Conservation (phyloP, 257 asterid species). For the Rhazya stricta region DNA sequence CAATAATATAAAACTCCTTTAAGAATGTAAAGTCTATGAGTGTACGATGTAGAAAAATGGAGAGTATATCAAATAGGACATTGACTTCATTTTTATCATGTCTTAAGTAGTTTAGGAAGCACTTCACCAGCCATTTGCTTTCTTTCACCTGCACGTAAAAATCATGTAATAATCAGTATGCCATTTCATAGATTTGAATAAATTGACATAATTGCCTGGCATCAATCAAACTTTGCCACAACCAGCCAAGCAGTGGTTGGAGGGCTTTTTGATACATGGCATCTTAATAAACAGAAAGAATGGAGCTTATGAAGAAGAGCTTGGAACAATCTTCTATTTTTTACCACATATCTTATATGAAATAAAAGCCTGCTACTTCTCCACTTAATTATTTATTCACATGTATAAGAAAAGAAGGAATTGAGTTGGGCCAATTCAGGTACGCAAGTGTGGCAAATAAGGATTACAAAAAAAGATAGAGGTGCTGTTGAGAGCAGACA, state of each 20-base stretch:
- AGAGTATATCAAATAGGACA: conserved; percentile 85
- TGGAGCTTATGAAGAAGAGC: neutral
- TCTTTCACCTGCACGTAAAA: conserved; percentile 78
- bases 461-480: neutral
- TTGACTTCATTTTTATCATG: conserved; percentile 85
- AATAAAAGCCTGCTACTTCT: neutral
- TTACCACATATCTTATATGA: neutral
- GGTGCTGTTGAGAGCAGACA: neutral
- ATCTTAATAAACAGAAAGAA: neutral
- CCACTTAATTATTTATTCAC: neutral
- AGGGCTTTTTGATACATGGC: neutral
- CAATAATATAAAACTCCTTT: conserved; percentile 94
- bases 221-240: neutral
- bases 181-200: conserved; percentile 9
- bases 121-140: conserved; percentile 99
- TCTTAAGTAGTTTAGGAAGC: conserved; percentile 86
- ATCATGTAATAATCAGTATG: conserved; percentile 15
- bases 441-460: neutral
- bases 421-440: neutral
- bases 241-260: neutral
- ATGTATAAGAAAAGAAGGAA: neutral
- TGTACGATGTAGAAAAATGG: conserved; percentile 81
- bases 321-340: neutral
- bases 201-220: neutral
- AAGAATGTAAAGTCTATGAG: conserved; percentile 95